Base-by-base conservation (phyloP, 768 basidiomycete genomes). In the Suillus alpinus region DNA sequence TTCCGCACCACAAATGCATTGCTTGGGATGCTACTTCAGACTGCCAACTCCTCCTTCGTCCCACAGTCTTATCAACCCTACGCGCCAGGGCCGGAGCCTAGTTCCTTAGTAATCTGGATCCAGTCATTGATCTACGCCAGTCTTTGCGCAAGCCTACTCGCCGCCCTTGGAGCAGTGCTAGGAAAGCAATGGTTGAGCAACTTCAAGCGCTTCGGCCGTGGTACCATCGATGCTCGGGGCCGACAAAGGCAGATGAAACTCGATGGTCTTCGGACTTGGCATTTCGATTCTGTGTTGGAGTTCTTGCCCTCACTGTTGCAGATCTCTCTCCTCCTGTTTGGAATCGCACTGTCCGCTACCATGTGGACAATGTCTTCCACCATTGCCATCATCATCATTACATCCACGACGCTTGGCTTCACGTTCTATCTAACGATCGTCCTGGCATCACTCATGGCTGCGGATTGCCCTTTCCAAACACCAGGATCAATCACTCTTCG, bases 121-220 rank as follows among this genome's bases (percentile, higher is more conserved):
- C 67, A 68, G 46, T 44, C 57, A n/a, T 53, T 66, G 20, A 41
- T 20, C 23, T 66, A 66, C 23, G 61, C 62, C 14, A 66, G 65
- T 49, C 61, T 66, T 14, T 36, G 62, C 36, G 46, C 56, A 14
- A 62, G 61, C 29, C 44, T 66, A 23, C 61, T 66, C 20, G 65
- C 65, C 1, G 65, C 65, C 12, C 20, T 66, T 18, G 58, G 61
- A 16, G 65, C 65, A 1, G 52, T 63, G 20, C n/a, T 61, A 31
- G 56, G 56, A 37, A 59, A 59, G 44, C 61, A 62, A 37, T 61
- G 60, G 60, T 8, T 59, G 14, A 51, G 46, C 40, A 49, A 62
- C 52, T 62, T 56, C 50, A 59, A 52, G 14, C 61, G 41, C 26
- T 43, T 51, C n/a, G 37, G 46, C 18, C 29, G 60, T n/a, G 58